Conservation (phyloP, 331 rosid species). For the Saraca asoca region DNA sequence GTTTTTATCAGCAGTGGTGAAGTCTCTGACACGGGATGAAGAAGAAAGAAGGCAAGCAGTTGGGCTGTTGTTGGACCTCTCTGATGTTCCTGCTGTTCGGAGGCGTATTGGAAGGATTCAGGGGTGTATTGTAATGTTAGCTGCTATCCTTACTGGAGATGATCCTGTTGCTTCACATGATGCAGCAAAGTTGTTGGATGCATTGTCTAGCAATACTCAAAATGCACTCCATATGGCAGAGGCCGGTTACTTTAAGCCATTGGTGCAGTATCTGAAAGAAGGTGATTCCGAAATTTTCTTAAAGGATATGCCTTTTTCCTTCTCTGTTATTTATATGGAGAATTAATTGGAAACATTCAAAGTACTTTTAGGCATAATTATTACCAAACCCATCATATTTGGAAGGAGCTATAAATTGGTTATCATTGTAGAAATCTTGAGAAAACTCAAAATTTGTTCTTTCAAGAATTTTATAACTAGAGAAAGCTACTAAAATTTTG, state of each 20-base stretch:
- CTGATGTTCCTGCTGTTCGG: constrained; percentile 60
- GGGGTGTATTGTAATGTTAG: constrained; percentile 89
- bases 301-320: constrained; percentile 15
- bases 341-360: not conserved
- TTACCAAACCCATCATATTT: constrained; percentile 4
- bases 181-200: constrained; percentile 68
- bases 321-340: not conserved
- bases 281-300: constrained; percentile 51
- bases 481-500: not conserved
- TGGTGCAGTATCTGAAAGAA: constrained; percentile 73
- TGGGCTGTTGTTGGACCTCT: constrained; percentile 71
- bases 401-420: constrained; percentile 11
- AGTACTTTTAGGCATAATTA: constrained; percentile 4
- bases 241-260: constrained; percentile 84
- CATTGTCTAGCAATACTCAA: constrained; percentile 71
- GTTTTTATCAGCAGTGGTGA: constrained; percentile 68
- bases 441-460: not conserved
- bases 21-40: constrained; percentile 67
- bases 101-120: constrained; percentile 77
- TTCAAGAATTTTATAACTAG: not conserved
- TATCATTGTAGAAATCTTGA: not conserved
- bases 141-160: constrained; percentile 70
- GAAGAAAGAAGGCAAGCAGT: constrained; percentile 85
- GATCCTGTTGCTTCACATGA: constrained; percentile 63
- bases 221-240: constrained; percentile 94